A percentile compares a stretch with the other conserved stretches of the same genome.
Conservation (phyloP, 148 eudicot genomes). For the Vaccinium darrowii region DNA sequence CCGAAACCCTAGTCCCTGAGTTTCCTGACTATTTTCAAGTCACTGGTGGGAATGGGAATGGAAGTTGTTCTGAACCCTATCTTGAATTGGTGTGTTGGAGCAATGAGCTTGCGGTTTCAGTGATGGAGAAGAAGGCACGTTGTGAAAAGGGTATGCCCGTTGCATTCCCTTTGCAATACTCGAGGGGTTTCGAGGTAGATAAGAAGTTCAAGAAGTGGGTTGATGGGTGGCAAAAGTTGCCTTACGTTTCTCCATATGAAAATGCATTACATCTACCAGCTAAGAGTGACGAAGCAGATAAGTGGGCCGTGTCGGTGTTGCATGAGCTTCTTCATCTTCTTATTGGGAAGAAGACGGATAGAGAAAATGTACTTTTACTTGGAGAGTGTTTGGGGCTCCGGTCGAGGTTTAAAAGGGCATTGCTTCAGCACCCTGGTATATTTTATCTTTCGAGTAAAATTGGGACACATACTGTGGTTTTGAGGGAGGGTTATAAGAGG, state of each 20-base stretch:
- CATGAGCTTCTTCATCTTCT: slow-evolving; percentile 71
- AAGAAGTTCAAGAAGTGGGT: slow-evolving; percentile 53
- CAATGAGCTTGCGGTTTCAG: slow-evolving; percentile 40
- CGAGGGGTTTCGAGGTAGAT: slow-evolving; percentile 46
- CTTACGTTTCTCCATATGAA: slow-evolving; percentile 85
- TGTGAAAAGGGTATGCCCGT: slow-evolving; percentile 27
- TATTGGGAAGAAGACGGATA: slow-evolving; percentile 74
- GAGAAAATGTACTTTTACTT: slow-evolving; percentile 53
- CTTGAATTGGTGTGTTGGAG: slow-evolving; percentile 51
- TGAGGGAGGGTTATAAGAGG: slow-evolving; percentile 82
- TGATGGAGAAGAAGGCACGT: slow-evolving; percentile 29
- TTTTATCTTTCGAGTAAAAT: slow-evolving; percentile 76
- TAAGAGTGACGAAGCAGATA: slow-evolving; percentile 62
- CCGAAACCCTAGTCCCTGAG: slow-evolving; percentile 49
- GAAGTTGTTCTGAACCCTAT: slow-evolving; percentile 2
- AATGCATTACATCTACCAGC: slow-evolving; percentile 49
- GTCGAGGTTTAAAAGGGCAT: slow-evolving; percentile 68
- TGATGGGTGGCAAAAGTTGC: slow-evolving; percentile 80
- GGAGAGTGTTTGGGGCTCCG: slow-evolving; percentile 78
- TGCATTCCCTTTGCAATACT: slow-evolving; percentile 33
- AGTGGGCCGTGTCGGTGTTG: slow-evolving; percentile 71
- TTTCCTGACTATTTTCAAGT: slow-evolving; percentile 52
- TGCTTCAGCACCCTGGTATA: slow-evolving; percentile 85
- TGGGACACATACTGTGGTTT: slow-evolving; percentile 70
- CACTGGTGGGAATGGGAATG: slow-evolving; percentile 15